Conservation (phyloP, 2,329 filamentous ascomycete genomes). For the Juglanconis juglandina region DNA sequence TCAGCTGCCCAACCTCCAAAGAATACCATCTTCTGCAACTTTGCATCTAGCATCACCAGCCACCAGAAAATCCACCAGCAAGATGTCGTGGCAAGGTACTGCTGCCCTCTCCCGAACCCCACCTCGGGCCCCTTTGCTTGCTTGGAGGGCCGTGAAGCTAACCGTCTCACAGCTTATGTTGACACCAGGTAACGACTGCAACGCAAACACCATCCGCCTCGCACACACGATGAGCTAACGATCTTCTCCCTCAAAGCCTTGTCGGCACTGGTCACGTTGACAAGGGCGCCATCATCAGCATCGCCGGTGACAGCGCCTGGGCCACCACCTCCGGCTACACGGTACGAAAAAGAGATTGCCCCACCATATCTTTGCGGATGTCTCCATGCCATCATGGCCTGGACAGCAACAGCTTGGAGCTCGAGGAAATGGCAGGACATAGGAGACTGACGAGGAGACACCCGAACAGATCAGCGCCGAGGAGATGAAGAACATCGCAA, state of each 20-base stretch:
- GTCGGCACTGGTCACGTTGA: slow-evolving; percentile 75
- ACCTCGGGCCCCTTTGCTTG: slow-evolving; percentile 10
- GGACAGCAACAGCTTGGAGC: background rate
- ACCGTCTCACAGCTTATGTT: slow-evolving; percentile 43
- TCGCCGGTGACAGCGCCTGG: slow-evolving; percentile 77
- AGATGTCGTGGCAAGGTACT: slow-evolving; percentile 73
- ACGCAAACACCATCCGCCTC: slow-evolving; percentile 2
- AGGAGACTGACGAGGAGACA: slow-evolving; percentile 4
- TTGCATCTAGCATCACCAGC: slow-evolving; percentile 14
- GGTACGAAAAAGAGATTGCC: slow-evolving; percentile 45
- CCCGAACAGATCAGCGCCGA: slow-evolving; percentile 47
- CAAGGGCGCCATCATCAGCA: slow-evolving; percentile 80
- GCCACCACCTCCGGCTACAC: slow-evolving; percentile 67
- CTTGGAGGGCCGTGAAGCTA: slow-evolving; percentile 27
- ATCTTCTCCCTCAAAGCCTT: slow-evolving; percentile 53
- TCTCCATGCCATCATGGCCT: background rate
- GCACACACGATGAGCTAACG: slow-evolving; percentile 5
- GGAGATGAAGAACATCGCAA: slow-evolving; percentile 58
- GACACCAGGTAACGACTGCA: slow-evolving; percentile 43
- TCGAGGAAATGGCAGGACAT: background rate
- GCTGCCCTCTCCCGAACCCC: slow-evolving; percentile 23
- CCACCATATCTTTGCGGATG: slow-evolving; percentile 1
- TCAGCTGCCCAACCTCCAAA: background rate
- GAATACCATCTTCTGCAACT: background rate
- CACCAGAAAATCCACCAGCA: slow-evolving; percentile 26